Conservation (phyloP, 306 rosid genomes). For the Dalbergia oliveri region DNA sequence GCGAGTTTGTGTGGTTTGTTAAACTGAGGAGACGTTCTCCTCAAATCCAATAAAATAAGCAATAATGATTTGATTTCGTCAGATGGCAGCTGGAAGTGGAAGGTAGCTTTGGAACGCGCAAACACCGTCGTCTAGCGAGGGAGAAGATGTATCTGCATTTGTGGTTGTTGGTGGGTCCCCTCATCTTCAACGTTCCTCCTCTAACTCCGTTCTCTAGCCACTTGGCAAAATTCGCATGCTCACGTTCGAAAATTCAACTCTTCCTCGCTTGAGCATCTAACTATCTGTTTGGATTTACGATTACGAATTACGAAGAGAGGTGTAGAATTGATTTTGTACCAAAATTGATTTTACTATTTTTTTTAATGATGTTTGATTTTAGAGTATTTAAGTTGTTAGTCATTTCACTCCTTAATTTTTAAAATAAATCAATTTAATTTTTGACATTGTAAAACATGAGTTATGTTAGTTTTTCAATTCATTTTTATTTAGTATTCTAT, state of each 20-base stretch:
- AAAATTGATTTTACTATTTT: no score
- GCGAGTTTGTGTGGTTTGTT: not conserved
- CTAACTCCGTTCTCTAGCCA: not conserved
- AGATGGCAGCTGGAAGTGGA: conserved; percentile 51
- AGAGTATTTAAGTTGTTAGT: no score
- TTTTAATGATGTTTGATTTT: no score
- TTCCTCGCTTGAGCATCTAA: no score
- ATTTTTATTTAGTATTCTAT: no score
- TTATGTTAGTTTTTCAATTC: no score
- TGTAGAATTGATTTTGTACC: no score
- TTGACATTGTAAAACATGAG: no score
- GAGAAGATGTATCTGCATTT: conserved; percentile 11
- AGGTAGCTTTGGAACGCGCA: conserved; percentile 62
- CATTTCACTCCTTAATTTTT: no score
- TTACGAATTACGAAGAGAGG: no score
- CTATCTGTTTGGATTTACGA: no score
- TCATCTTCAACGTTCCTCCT: conserved; percentile 17
- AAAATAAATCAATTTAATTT: no score
- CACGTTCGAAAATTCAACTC: not conserved
- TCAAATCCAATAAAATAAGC: not conserved
- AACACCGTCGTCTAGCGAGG: conserved; percentile 56
- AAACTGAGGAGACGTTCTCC: conserved; percentile 9
- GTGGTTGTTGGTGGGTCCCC: conserved; percentile 34
- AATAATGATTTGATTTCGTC: not conserved
- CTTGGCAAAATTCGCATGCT: not conserved